phyloP scores from a whole-genome alignment of 257 asterid species.

The Eustoma russellianum region DNA sequence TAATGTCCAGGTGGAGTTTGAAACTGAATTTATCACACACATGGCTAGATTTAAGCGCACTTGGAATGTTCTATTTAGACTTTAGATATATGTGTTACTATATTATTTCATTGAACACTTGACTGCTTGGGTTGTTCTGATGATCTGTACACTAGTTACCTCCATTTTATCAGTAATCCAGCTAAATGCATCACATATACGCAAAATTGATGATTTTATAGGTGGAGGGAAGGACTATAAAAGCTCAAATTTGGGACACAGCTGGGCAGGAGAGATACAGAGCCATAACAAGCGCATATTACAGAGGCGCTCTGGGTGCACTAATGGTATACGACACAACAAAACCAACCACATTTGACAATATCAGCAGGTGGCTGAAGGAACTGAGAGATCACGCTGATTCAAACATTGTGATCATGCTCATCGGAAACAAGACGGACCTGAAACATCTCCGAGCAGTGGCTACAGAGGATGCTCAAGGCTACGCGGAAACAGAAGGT shows the following conservation, averaged over 20 bases:
- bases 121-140: not conserved
- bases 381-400: conserved; percentile 97
- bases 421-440: conserved; percentile 84
- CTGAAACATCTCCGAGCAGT: conserved; percentile 88
- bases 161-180: not conserved
- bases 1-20: too few relatives aligned
- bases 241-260: conserved; percentile 99
- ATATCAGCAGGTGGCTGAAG: conserved; percentile 89
- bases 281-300: conserved; percentile 94
- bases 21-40: too few relatives aligned
- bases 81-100: not conserved
- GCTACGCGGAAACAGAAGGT: conserved; percentile 80
- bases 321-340: conserved; percentile 86
- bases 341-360: conserved; percentile 84
- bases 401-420: conserved; percentile 81
- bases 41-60: too few relatives aligned
- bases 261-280: conserved; percentile 86
- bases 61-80: not conserved
- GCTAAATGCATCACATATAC: too few relatives aligned
- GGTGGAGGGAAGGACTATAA: conserved; percentile 87
- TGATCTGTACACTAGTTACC: not conserved
- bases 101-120: not conserved
- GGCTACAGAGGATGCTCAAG: conserved; percentile 87
- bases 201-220: conserved; percentile 1
- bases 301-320: conserved; percentile 95